Evolutionary conservation across 257 asterid species (phyloP).

Genomic region (Gardenia jasminoides): DNA sequence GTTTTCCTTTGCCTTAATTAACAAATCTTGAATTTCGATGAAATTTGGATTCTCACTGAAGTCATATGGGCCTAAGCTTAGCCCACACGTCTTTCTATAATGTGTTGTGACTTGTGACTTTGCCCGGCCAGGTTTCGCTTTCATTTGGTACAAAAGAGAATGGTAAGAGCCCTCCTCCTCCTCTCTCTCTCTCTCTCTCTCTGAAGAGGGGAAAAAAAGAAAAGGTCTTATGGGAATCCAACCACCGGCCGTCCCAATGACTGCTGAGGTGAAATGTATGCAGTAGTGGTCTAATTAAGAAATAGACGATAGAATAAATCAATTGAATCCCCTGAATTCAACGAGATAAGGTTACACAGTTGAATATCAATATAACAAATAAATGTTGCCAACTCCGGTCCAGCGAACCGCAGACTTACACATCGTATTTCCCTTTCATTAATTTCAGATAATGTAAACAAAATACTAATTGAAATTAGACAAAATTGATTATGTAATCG

Average conservation of each 20-base stretch:
- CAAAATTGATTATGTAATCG: slow-evolving; percentile 20
- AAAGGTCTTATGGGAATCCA: no score
- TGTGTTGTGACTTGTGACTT: not conserved
- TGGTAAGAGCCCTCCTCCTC: not conserved
- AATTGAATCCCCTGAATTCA: not conserved
- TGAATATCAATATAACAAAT: not conserved
- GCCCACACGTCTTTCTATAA: not conserved
- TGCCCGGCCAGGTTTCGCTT: not conserved
- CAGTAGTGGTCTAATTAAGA: no score
- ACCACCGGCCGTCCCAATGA: no score
- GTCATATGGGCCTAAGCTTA: not conserved
- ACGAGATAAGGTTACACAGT: not conserved
- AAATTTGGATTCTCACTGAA: not conserved
- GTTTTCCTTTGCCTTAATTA: no score
- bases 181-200: no score
- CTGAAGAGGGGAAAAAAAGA: no score
- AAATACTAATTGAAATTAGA: slow-evolving; percentile 9
- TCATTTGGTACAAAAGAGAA: not conserved
- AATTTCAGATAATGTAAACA: slow-evolving; percentile 10
- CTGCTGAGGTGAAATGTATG: not conserved
- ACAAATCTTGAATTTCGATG: no score
- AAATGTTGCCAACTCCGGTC: slow-evolving; percentile 8
- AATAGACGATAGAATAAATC: not conserved
- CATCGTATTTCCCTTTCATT: not conserved
- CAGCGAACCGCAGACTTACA: slow-evolving; percentile 8